Percentiles rank a stretch among this genome's conserved stretches.
Conservation (phyloP, 2,329 filamentous ascomycete species). For the Alternaria arborescens region DNA sequence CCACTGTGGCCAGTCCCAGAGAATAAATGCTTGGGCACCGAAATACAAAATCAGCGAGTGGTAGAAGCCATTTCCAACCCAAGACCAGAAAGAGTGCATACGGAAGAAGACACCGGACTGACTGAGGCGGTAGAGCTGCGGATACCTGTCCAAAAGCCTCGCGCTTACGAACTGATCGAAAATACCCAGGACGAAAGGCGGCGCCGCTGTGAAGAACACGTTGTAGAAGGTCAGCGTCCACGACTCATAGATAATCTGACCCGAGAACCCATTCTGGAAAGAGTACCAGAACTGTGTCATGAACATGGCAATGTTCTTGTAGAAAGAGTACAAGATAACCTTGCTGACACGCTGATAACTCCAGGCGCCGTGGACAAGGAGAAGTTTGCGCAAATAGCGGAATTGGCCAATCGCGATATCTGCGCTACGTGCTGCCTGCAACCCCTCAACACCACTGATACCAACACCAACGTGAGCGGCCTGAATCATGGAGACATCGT, state of each 20-base stretch:
- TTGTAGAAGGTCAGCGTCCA: constrained; percentile 99
- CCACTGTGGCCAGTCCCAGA: constrained; percentile 76
- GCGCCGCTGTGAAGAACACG: constrained; percentile 94
- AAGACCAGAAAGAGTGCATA: constrained; percentile 88
- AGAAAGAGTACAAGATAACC: constrained; percentile 97
- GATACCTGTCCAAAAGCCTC: constrained; percentile 90
- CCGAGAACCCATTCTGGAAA: constrained; percentile 98
- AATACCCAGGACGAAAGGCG: constrained; percentile 92
- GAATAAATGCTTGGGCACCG: constrained; percentile 81
- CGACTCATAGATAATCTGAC: constrained; percentile 97
- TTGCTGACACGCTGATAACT: constrained; percentile 97
- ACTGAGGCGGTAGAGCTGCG: constrained; percentile 91
- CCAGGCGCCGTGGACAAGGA: constrained; percentile 96
- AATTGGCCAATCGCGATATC: constrained; percentile 97
- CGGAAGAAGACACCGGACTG: constrained; percentile 95
- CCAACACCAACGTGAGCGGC: constrained; percentile 97
- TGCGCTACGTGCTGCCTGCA: constrained; percentile 93
- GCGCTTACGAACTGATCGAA: constrained; percentile 98
- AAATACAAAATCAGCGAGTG: constrained; percentile 95
- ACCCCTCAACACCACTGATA: constrained; percentile 95
- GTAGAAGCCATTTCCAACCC: constrained; percentile 94
- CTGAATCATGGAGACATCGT: constrained; percentile 99
- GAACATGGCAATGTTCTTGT: constrained; percentile 98
- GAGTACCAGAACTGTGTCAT: constrained; percentile 99
- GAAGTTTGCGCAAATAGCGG: constrained; percentile 89